Evolutionary conservation across 2,329 filamentous ascomycete species (phyloP), one percentile per base, ranked within the genome.

Genomic region (Xylariaceae sp.): DNA sequence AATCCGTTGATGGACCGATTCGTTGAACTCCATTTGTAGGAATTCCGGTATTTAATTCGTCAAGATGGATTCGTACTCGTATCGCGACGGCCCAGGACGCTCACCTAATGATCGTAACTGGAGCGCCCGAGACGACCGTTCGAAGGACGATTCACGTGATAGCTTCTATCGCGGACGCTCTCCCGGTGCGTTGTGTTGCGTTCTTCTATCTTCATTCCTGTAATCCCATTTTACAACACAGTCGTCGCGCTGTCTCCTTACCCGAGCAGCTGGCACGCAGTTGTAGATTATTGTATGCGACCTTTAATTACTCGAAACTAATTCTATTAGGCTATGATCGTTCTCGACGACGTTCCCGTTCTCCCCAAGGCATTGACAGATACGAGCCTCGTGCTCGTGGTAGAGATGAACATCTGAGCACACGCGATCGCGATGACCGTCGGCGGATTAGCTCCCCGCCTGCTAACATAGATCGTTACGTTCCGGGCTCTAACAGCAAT

Each of bases 391-490:
- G 87, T 56, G 72, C 74, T 53, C 84, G 88, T 30, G 74, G 75
- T 18, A 82, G 89, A 66, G 88, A 92, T 64, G 88, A 91, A 56
- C 87, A 88, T 68, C 79, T 79, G 53, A 72, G 72, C 48, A 67
- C 74, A 54, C 76, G 82, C 61, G 81, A 76, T 51, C 70, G 72
- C 66, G 75, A 90, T 59, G 85, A 88, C 66, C 76, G 80, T 57
- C 84, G 87, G 59, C 82, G 83, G 50, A 73, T 90, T 66, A 68
- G 81, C 71, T 81, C 86, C 8, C 78, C 87, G 62, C 77, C 88
- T 35, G 82, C 87, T 59, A 89, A 88, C 60, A 94, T 95, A 65
- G 90, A 95, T 72, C 86, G 90, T 67, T 94, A 94, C 70, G 87
- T 94, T 17, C 90, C 90, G 1, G 88, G 89, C 15, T 87, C 90